Percentiles rank a stretch among this genome's conserved stretches.
Evolutionary conservation across 257 asterid genomes (phyloP).

Genomic region (Solanum peruvianum): DNA sequence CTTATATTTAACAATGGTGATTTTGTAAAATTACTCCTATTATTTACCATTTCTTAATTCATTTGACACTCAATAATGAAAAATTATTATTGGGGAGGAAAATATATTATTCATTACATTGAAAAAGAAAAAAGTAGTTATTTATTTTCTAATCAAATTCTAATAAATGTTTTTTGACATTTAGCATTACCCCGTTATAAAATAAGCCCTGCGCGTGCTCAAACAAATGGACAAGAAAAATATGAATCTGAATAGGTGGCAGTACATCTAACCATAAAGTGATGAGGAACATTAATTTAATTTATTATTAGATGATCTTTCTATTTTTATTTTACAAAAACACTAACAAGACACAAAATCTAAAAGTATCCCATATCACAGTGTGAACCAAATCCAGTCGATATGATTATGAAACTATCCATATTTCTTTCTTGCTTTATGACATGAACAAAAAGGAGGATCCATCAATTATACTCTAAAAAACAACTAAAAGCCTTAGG

Average conservation of each 20-base stretch:
- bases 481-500: neutral
- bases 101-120: neutral
- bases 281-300: neutral
- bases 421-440: neutral
- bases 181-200: no score
- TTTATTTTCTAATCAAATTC: neutral
- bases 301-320: neutral
- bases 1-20: no score
- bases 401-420: neutral
- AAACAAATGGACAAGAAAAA: neutral
- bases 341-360: neutral
- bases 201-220: neutral
- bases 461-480: neutral
- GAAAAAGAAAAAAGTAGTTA: neutral
- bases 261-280: neutral
- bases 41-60: no score
- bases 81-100: accelerated
- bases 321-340: neutral
- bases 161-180: no score
- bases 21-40: no score
- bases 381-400: neutral
- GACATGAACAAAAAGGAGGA: neutral
- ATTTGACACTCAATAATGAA: no score
- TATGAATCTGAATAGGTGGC: neutral
- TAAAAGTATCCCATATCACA: neutral